Percentiles rank a stretch among this genome's conserved stretches.
Evolutionary conservation across 139 green algal genomes (phyloP).

Genomic region (Chlamydomonas schloesseri): DNA sequence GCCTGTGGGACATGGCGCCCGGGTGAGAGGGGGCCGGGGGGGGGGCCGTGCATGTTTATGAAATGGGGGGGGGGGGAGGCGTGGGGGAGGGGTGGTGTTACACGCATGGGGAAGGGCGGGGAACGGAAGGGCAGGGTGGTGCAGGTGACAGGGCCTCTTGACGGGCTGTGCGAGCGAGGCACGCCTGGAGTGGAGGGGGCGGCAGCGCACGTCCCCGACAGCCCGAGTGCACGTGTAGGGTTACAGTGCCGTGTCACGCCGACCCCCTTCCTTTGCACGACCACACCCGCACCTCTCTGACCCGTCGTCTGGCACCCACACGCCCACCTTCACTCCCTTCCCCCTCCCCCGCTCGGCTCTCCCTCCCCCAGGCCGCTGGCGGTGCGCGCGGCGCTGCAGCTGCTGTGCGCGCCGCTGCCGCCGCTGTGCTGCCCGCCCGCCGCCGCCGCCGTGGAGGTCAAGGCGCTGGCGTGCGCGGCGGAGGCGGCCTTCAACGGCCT

Average conservation of each 20-base stretch:
- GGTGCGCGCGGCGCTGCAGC: slow-evolving; percentile 38
- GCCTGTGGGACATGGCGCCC: slow-evolving; percentile 58
- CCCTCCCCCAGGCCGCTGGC: slow-evolving; percentile 50
- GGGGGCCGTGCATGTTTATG: background rate
- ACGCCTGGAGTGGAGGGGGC: too few species aligned
- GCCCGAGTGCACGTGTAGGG: too few species aligned
- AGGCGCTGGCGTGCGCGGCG: slow-evolving; percentile 58
- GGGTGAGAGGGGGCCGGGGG: slow-evolving; percentile 27
- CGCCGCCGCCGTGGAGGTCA: slow-evolving; percentile 61
- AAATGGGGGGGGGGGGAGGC: background rate
- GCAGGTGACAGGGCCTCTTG: too few species aligned
- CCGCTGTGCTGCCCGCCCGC: slow-evolving; percentile 53
- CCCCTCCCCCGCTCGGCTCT: background rate
- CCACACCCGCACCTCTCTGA: too few species aligned
- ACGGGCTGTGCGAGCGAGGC: too few species aligned
- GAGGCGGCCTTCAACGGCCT: slow-evolving; percentile 57
- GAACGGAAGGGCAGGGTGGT: too few species aligned
- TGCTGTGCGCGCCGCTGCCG: slow-evolving; percentile 56
- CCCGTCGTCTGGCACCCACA: background rate
- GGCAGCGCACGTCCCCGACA: too few species aligned
- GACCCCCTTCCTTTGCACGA: too few species aligned
- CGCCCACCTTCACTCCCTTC: background rate
- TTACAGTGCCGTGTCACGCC: too few species aligned
- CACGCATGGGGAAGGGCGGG: too few species aligned
- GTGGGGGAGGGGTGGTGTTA: too few species aligned